Conservation (phyloP, 1,139 yeast species). For the Hyphopichia pseudoburtonii region DNA sequence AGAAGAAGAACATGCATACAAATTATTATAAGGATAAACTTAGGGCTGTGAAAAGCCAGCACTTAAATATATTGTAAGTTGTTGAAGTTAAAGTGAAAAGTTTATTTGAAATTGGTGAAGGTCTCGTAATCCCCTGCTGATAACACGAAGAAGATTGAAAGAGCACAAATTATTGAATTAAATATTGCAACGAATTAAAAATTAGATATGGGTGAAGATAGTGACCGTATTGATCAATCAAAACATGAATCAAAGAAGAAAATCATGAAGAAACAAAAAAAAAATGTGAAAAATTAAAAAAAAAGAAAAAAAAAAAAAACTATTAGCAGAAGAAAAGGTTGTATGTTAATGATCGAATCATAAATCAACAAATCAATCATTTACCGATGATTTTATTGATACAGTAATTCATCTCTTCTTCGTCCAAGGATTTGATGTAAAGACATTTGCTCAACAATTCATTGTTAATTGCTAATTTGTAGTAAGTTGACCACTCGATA, state of each 20-base stretch:
- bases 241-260: neutral
- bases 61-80: too few species aligned
- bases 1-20: too few species aligned
- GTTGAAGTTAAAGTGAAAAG: too few species aligned
- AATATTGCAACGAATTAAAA: too few species aligned
- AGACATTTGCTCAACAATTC: conserved; percentile 80
- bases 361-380: neutral
- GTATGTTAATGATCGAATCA: too few species aligned
- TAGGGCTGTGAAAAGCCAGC: too few species aligned
- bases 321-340: neutral
- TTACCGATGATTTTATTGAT: conserved; percentile 8
- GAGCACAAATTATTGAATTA: too few species aligned
- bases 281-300: neutral
- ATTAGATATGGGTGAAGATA: too few species aligned
- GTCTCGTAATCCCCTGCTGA: too few species aligned
- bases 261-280: neutral
- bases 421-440: conserved; percentile 73
- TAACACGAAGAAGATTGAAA: too few species aligned
- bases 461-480: conserved; percentile 47
- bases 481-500: conserved; percentile 80
- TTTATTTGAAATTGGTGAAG: too few species aligned
- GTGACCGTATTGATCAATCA: neutral
- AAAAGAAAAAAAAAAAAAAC: neutral
- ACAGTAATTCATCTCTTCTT: conserved; percentile 66
- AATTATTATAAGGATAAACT: too few species aligned